These are phyloP conservation scores for Metschnikowia proteae DNA, from an alignment of 805 yeast species.

Conservation along the genomic window DNA sequence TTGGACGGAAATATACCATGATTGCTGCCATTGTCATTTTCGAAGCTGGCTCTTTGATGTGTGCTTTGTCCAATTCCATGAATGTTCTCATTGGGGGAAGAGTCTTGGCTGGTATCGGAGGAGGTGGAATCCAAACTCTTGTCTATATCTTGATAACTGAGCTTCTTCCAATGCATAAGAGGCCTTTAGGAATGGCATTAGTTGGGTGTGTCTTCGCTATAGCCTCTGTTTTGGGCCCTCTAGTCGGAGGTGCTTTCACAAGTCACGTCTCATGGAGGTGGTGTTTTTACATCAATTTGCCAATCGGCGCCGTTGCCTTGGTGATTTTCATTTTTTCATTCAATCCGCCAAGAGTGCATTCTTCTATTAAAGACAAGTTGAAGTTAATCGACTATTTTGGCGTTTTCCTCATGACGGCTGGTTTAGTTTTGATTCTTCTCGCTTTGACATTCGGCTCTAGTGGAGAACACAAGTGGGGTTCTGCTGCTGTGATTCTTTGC, in stretches of 20 bases:
- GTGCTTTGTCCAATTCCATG: slow-evolving; percentile 36
- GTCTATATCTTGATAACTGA: slow-evolving; percentile 30
- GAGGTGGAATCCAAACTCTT: slow-evolving; percentile 32
- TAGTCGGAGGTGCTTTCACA: slow-evolving; percentile 26
- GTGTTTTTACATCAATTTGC: slow-evolving; percentile 27
- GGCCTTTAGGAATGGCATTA: slow-evolving; percentile 23
- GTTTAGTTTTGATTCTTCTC: slow-evolving; percentile 22
- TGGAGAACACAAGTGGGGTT: slow-evolving; percentile 19
- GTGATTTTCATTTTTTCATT: slow-evolving; percentile 17
- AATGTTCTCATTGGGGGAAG: slow-evolving; percentile 40
- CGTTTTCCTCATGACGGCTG: slow-evolving; percentile 18
- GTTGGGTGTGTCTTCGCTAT: slow-evolving; percentile 20
- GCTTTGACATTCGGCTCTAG: slow-evolving; percentile 25
- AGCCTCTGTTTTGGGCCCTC: slow-evolving; percentile 25
- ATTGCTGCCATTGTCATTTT: slow-evolving; percentile 23
- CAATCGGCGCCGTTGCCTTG: slow-evolving; percentile 23
- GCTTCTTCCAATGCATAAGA: slow-evolving; percentile 27
- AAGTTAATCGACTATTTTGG: slow-evolving; percentile 21
- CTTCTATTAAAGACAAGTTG: slow-evolving; percentile 14
- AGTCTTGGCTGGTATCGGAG: slow-evolving; percentile 37
- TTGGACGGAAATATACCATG: slow-evolving; percentile 35
- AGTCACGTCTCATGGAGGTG: slow-evolving; percentile 25
- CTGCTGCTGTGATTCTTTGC: slow-evolving; percentile 23
- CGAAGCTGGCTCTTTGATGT: slow-evolving; percentile 35
- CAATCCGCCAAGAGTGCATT: slow-evolving; percentile 20